Base-by-base conservation (phyloP, 1,139 yeast genomes). In the Protomyces macrosporus region DNA sequence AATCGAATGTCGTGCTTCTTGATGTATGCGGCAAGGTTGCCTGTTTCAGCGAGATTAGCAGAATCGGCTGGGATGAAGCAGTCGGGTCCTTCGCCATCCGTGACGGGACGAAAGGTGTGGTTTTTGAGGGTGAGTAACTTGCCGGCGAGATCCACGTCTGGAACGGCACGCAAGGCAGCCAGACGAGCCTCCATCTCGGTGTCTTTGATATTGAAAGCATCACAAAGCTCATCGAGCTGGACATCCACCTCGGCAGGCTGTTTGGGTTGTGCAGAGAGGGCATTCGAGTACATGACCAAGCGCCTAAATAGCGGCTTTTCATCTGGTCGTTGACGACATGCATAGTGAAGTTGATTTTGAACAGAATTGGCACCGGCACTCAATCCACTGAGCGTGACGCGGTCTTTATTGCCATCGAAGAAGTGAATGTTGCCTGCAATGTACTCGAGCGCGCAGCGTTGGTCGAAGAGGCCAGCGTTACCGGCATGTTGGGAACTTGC, bases 21-120 rank as follows among this genome's bases (percentile, higher is more conserved):
- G 56, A 76, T 64, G 66, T 69, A 66, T 57, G 69, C 64, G 0
- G 77, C 77, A 64, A 73, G 75, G 14, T 69, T 71, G 14, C 81
- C 81, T 32, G 72, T 66, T 30, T 69, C 65, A 7, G 77, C 69
- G 64, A 78, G 80, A 39, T 59, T 55, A 10, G 77, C 67, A 34
- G 77, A 61, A 10, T 68, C 65, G 0, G 71, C 56, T 1, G 75
- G 68, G 3, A 78, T 72, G 65, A 78, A 76, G 48, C 48, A 42
- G 1, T 42, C 32, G n/a, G 48, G 6, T 1, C 48, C 48, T 30
- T 73, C 68, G 48, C 70, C 73, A 67, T 78, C 81, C 10, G 79
- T 75, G 33, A 75, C 75, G 14, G 79, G 78, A 66, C 80, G 70
- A 66, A 78, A 78, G 7, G 79, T 76, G 65, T 76, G 79, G 23